Evolutionary conservation across 2,329 filamentous ascomycete genomes (phyloP).

Genomic region (Orbilia quercus): DNA sequence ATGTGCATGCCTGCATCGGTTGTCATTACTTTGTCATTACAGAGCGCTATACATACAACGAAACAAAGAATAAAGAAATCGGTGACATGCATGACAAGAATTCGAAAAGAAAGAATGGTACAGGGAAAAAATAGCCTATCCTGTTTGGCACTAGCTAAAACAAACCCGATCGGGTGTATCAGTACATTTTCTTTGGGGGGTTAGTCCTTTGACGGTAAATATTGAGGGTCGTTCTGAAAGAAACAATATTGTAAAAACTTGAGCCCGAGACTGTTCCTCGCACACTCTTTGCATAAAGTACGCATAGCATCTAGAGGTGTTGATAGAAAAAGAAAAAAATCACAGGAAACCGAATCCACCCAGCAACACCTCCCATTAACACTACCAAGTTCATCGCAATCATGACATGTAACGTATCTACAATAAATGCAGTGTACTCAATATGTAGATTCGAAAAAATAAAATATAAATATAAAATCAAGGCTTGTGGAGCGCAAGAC

Average conservation of each 20-base stretch:
- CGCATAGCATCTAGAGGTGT: constrained; percentile 11
- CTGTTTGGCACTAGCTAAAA: no score
- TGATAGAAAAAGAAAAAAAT: constrained; percentile 26
- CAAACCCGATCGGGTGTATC: neutral
- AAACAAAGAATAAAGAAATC: neutral
- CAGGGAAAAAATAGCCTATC: neutral
- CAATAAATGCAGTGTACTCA: constrained; percentile 4
- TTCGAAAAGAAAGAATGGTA: neutral
- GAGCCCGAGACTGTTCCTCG: constrained; percentile 5
- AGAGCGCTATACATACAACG: constrained; percentile 25
- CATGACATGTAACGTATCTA: constrained; percentile 23
- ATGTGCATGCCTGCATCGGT: neutral
- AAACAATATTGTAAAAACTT: constrained; percentile 18
- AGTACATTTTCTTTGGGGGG: neutral
- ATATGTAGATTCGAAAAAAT: constrained; percentile 13
- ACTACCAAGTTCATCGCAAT: constrained; percentile 21
- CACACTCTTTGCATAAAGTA: constrained; percentile 22
- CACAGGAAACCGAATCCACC: constrained; percentile 4
- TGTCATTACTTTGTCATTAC: constrained; percentile 12
- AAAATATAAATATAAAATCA: constrained; percentile 4
- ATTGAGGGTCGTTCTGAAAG: constrained; percentile 5
- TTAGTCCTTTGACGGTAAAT: neutral
- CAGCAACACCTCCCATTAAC: constrained; percentile 31
- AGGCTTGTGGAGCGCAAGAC: constrained; percentile 28
- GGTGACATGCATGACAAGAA: constrained; percentile 4